Evolutionary conservation across 164 flowering plant genomes (phyloP).

Genomic region (Magnolia kwangsiensis): DNA sequence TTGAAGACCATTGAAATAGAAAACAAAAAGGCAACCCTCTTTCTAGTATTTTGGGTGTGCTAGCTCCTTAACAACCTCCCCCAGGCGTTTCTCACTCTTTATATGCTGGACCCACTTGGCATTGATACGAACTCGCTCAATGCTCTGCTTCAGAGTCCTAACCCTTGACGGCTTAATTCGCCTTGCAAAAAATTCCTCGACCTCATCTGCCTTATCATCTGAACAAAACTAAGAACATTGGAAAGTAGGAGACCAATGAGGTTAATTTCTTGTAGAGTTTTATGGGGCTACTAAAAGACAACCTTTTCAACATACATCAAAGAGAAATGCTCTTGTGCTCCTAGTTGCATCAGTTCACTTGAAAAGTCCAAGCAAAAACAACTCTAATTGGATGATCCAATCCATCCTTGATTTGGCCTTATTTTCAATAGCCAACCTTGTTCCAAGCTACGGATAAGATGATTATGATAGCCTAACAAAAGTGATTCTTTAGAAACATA

Average conservation of each 20-base stretch:
- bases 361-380: not conserved
- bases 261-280: not conserved
- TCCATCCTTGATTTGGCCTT: no score
- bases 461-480: no score
- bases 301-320: no score
- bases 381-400: no score
- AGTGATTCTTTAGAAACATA: no score
- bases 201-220: constrained; percentile 64
- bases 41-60: constrained; percentile 42
- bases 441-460: no score
- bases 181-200: constrained; percentile 67
- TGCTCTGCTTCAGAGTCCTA: constrained; percentile 89
- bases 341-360: no score
- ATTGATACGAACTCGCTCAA: constrained; percentile 75
- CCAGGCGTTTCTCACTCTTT: constrained; percentile 52
- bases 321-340: no score
- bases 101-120: constrained; percentile 72
- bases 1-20: not conserved
- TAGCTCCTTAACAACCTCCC: constrained; percentile 48
- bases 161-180: constrained; percentile 53
- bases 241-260: not conserved
- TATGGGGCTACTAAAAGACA: not conserved
- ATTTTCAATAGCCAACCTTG: no score
- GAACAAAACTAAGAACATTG: constrained; percentile 60
- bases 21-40: not conserved